Conservation (phyloP, 2,329 filamentous ascomycete species). For the Colletotrichum filicis region DNA sequence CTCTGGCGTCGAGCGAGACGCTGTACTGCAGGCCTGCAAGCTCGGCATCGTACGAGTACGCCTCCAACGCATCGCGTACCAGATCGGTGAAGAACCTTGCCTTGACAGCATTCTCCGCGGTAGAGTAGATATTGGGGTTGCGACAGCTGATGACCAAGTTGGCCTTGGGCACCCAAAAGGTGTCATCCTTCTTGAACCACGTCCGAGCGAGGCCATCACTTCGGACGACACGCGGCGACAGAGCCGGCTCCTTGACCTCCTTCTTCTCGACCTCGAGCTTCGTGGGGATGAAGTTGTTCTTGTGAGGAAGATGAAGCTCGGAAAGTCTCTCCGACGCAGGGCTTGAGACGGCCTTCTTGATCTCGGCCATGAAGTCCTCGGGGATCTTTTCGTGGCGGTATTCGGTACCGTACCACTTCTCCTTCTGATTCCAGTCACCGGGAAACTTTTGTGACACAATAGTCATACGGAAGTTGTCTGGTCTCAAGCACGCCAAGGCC, state of each 20-base stretch:
- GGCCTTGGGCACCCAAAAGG: constrained; percentile 97
- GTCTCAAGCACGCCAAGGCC: constrained; percentile 78
- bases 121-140: constrained; percentile 82
- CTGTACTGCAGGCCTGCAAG: constrained; percentile 89
- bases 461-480: constrained; percentile 90
- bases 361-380: constrained; percentile 75
- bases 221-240: constrained; percentile 83
- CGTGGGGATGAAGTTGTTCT: constrained; percentile 95
- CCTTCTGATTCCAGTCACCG: constrained; percentile 85
- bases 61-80: constrained; percentile 87
- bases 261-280: constrained; percentile 96
- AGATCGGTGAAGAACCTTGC: constrained; percentile 84
- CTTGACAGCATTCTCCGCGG: constrained; percentile 82
- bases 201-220: constrained; percentile 84
- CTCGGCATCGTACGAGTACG: constrained; percentile 96
- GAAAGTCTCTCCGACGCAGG: constrained; percentile 68
- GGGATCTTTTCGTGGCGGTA: constrained; percentile 87
- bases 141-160: constrained; percentile 84
- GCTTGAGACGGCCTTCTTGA: constrained; percentile 72
- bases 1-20: constrained; percentile 77
- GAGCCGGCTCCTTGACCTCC: constrained; percentile 79
- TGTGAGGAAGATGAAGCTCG: constrained; percentile 86
- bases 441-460: constrained; percentile 87
- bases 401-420: constrained; percentile 98
- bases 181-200: constrained; percentile 99